These are phyloP conservation scores for Vigna trinervia DNA, from an alignment of 306 rosid genomes.

Conservation along the genomic window DNA sequence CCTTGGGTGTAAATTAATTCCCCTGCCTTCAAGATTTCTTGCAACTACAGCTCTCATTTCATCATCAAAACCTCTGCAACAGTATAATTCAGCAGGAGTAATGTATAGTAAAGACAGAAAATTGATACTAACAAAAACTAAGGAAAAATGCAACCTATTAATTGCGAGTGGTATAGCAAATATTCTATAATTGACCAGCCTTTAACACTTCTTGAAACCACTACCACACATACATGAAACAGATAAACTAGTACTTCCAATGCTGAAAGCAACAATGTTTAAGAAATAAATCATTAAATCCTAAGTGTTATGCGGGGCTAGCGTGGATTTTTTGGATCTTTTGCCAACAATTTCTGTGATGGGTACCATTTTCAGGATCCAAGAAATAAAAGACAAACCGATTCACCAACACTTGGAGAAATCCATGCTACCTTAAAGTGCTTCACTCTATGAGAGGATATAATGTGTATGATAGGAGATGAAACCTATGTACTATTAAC, in stretches of 20 bases:
- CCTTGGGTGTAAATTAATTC: slow-evolving; percentile 82
- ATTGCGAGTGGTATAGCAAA: not conserved
- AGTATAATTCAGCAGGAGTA: slow-evolving; percentile 16
- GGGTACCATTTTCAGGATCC: not conserved
- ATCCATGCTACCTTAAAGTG: not conserved
- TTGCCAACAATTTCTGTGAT: not conserved
- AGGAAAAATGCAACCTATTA: slow-evolving; percentile 13
- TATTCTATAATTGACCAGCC: not conserved
- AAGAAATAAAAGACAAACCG: not conserved
- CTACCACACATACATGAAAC: not conserved
- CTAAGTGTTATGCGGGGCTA: not conserved
- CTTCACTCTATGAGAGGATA: not conserved
- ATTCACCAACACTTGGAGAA: not conserved
- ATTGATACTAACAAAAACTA: not conserved
- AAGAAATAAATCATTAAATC: not conserved
- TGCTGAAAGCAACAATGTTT: not conserved
- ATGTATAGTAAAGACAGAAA: slow-evolving; percentile 6
- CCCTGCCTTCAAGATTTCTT: slow-evolving; percentile 93
- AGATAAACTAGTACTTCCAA: not conserved
- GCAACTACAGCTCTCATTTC: slow-evolving; percentile 98
- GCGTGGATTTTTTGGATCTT: not conserved
- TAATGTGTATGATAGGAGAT: too few relatives aligned
- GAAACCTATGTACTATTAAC: not conserved
- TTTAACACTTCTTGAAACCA: not conserved
- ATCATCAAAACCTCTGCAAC: slow-evolving; percentile 91